Percentiles rank a stretch among this genome's conserved stretches.
Evolutionary conservation across 768 basidiomycete species (phyloP).

Genomic region (Leucosporidium yakuticum): DNA sequence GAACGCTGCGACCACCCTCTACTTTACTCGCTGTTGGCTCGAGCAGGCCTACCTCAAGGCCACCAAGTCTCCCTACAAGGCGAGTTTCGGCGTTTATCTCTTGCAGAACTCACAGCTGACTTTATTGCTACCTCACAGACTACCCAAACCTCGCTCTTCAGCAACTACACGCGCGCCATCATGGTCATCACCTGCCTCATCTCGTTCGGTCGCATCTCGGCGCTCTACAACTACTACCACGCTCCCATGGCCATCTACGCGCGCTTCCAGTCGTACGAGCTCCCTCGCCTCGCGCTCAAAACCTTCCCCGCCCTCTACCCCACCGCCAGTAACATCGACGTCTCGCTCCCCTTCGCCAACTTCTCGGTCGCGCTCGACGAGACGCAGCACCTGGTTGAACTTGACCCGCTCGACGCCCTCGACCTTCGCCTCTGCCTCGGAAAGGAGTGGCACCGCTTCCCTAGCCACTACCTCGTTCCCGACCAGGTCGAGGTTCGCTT

Average conservation of each 20-base stretch:
- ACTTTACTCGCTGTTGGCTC: constrained; percentile 77
- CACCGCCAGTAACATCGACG: constrained; percentile 57
- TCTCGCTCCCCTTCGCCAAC: constrained; percentile 27
- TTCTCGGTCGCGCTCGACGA: constrained; percentile 44
- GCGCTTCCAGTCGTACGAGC: constrained; percentile 67
- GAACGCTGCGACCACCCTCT: constrained; percentile 85
- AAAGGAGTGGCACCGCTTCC: constrained; percentile 96
- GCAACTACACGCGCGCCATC: constrained; percentile 64
- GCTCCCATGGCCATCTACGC: constrained; percentile 68
- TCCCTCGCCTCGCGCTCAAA: constrained; percentile 58
- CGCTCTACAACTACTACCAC: constrained; percentile 83
- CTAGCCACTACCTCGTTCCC: constrained; percentile 81
- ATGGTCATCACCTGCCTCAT: constrained; percentile 61
- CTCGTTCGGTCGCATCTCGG: constrained; percentile 72
- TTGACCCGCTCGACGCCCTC: constrained; percentile 62
- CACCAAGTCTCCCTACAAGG: constrained; percentile 79
- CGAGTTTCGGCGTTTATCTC: constrained; percentile 44
- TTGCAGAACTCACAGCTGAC: not conserved
- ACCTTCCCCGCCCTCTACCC: constrained; percentile 52
- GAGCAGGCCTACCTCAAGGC: constrained; percentile 66
- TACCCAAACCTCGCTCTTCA: constrained; percentile 67
- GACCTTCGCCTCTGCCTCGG: constrained; percentile 74
- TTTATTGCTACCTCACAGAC: constrained; percentile 52
- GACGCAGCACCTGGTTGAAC: constrained; percentile 53
- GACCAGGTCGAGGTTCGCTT: constrained; percentile 75